Evolutionary conservation across 129 eudicot species (phyloP), one percentile per base, ranked within the genome.

Genomic region (Artemisia argyi): DNA sequence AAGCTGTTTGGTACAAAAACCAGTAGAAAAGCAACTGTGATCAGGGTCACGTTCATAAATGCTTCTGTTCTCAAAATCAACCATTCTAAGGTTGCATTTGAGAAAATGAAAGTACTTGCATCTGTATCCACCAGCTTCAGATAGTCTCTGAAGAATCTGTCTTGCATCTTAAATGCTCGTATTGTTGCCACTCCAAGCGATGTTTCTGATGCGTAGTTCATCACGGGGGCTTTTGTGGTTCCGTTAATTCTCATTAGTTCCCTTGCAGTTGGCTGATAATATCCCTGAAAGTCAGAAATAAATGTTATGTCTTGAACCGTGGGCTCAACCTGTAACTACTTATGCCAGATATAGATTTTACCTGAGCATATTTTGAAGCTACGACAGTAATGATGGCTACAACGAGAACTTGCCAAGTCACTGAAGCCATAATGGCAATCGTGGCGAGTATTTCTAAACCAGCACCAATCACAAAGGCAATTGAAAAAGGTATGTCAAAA

Each of bases 331-430:
- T 11, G 26, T 28, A 6, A 28, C 11, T 14, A 69, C n/a, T 4
- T 15, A 16, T 47, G 47, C 14, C 26, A 12, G 19, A 14, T n/a
- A 50, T 24, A 11, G 66, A 72, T 39, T 14, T 73, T 70, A 80
- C 97, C 91, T 88, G 92, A 62, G 79, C 58, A 49, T 80, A 88
- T 74, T 74, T 84, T 17, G 89, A 49, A 51, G 88, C 88, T 9
- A 83, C 77, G 0, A 79, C 65, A 66, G 87, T 80, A 12, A 86
- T 68, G 48, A 80, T 68, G 66, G 83, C 97, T 57, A 91, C 90
- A 49, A 91, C 69, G 71, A 88, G 86, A 74, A 91, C 96, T 69
- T 83, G 92, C 92, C 97, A 91, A 22, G 97, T 91, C 30, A 88
- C 96, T 11, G 90, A 86, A 53, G 90, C 92, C 97, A 91, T 86